Percentiles rank a stretch among this genome's conserved stretches.
Evolutionary conservation across 169 alveolate species (phyloP).

Genomic region (Haemoproteus tartakovskyi): DNA sequence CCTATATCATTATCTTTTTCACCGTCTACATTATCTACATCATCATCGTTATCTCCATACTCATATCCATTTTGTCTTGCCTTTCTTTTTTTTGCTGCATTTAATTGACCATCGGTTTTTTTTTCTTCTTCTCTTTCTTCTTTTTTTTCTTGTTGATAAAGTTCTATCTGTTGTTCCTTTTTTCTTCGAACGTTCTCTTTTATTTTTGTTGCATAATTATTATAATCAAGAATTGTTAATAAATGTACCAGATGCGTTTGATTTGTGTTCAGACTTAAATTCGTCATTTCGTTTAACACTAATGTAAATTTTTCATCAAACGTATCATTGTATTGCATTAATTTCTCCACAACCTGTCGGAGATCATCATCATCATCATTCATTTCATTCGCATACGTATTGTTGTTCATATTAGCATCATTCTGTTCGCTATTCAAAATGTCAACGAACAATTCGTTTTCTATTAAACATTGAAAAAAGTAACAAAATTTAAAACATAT

Average conservation of each 20-base stretch:
- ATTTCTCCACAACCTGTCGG: slow-evolving; percentile 51
- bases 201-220: slow-evolving; percentile 32
- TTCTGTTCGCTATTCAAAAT: slow-evolving; percentile 42
- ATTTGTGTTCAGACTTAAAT: slow-evolving; percentile 38
- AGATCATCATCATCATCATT: slow-evolving; percentile 6
- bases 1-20: background rate
- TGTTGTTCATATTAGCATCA: background rate
- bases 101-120: background rate
- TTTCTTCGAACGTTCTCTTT: slow-evolving; percentile 38
- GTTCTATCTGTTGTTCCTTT: no score
- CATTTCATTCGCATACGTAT: background rate
- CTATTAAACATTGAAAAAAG: slow-evolving; percentile 60
- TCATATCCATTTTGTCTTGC: background rate
- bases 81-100: background rate
- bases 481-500: slow-evolving; percentile 56
- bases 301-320: slow-evolving; percentile 32
- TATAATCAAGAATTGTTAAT: slow-evolving; percentile 45
- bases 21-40: background rate
- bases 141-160: no score
- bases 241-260: slow-evolving; percentile 59
- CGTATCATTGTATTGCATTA: slow-evolving; percentile 52
- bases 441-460: slow-evolving; percentile 63
- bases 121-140: background rate
- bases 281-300: slow-evolving; percentile 59
- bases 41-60: background rate